A percentile compares a stretch with the other conserved stretches of the same genome.
Evolutionary conservation across 805 yeast species (phyloP).

Genomic region (Metschnikowia rubicola): DNA sequence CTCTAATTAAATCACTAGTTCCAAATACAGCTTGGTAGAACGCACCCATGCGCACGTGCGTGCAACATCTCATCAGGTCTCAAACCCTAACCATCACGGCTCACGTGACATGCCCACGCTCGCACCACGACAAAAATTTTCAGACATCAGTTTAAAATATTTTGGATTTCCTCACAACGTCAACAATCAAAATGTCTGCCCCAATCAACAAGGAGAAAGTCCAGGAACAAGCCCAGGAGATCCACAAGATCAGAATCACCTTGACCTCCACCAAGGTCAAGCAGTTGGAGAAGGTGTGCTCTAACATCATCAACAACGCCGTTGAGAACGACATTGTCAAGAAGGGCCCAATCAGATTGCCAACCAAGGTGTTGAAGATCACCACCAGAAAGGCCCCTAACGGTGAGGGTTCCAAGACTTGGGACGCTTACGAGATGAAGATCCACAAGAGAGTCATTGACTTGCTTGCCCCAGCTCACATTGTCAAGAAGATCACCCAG

Average conservation of each 20-base stretch:
- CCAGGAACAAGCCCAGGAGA: conserved; percentile 75
- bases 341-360: conserved; percentile 99
- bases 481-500: conserved; percentile 94
- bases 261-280: conserved; percentile 98
- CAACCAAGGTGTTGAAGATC: conserved; percentile 97
- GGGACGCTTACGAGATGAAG: conserved; percentile 99
- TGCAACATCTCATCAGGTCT: conserved; percentile 5
- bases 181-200: conserved; percentile 61
- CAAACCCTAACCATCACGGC: conserved; percentile 5
- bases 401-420: conserved; percentile 99
- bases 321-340: conserved; percentile 74
- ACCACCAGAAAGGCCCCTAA: conserved; percentile 99
- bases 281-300: conserved; percentile 95
- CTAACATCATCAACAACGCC: conserved; percentile 87
- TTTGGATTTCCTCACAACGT: conserved; percentile 32
- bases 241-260: conserved; percentile 98
- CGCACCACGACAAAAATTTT: conserved; percentile 7
- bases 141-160: conserved; percentile 4
- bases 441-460: conserved; percentile 99
- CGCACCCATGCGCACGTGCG: conserved; percentile 3
- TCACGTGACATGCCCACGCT: conserved; percentile 7
- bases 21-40: neutral
- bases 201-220: conserved; percentile 79
- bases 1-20: too few species aligned
- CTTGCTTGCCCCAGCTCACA: conserved; percentile 92